These are phyloP conservation scores for Friedmanniomyces endolithicus DNA, from an alignment of 495 filamentous ascomycete genomes.

Conservation along the genomic window DNA sequence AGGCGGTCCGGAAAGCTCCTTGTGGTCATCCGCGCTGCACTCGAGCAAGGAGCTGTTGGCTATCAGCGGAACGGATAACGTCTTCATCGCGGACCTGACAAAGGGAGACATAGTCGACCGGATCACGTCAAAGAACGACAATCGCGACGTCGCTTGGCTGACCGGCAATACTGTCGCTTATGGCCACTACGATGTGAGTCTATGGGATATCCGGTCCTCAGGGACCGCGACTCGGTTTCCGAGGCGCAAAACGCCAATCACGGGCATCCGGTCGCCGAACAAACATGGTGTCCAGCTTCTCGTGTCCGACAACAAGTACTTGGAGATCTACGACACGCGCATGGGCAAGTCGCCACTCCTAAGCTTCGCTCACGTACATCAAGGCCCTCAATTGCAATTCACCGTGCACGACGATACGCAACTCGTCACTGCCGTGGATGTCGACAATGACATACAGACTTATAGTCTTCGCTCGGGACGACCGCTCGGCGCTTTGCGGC, in stretches of 20 bases:
- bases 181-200: background rate
- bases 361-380: background rate
- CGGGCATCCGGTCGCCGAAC: background rate
- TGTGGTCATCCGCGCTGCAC: background rate
- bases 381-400: conserved; percentile 6
- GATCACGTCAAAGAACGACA: background rate
- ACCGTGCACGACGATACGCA: background rate
- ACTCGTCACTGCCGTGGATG: conserved; percentile 4
- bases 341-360: conserved; percentile 2
- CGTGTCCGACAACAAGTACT: conserved; percentile 1
- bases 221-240: background rate
- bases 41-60: background rate
- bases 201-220: conserved; percentile 2
- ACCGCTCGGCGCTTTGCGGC: background rate
- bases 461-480: conserved; percentile 1
- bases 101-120: background rate
- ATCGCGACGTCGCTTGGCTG: background rate
- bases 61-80: background rate
- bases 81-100: background rate
- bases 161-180: background rate
- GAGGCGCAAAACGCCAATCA: background rate
- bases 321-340: conserved; percentile 10
- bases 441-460: conserved; percentile 1
- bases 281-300: background rate
- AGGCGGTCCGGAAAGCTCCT: background rate